Evolutionary conservation across 2,329 filamentous ascomycete genomes (phyloP).

Genomic region (Fusarium tanahbumbuense): DNA sequence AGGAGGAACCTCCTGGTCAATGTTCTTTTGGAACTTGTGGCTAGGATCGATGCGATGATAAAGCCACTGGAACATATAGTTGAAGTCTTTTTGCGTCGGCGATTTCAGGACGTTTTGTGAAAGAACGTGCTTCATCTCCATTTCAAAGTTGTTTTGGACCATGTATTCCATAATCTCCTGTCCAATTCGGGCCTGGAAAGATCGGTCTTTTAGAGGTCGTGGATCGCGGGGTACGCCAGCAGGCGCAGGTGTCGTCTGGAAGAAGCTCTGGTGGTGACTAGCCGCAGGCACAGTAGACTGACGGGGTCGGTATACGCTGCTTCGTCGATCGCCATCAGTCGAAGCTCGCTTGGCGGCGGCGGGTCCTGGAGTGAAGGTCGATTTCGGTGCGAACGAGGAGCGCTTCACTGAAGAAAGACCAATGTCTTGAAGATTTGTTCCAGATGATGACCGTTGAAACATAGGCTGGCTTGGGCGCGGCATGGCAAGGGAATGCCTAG

Average conservation of each 20-base stretch:
- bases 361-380: conserved; percentile 68
- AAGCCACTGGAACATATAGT: conserved; percentile 97
- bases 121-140: conserved; percentile 96
- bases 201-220: conserved; percentile 82
- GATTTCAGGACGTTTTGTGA: conserved; percentile 91
- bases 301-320: conserved; percentile 82
- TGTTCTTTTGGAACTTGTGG: conserved; percentile 92
- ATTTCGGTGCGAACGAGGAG: conserved; percentile 82
- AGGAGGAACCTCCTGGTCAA: conserved; percentile 93
- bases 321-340: conserved; percentile 70
- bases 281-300: conserved; percentile 75
- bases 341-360: conserved; percentile 54
- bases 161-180: conserved; percentile 93
- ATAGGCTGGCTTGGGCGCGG: conserved; percentile 86
- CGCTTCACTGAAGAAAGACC: conserved; percentile 88
- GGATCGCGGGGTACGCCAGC: conserved; percentile 89
- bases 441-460: conserved; percentile 87
- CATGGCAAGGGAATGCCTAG: conserved; percentile 86
- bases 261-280: conserved; percentile 93
- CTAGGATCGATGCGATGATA: conserved; percentile 96
- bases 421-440: conserved; percentile 80
- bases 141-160: conserved; percentile 92
- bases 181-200: conserved; percentile 83
- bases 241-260: conserved; percentile 84
- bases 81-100: conserved; percentile 98